Conservation (phyloP, 768 basidiomycete genomes). For the Tricholoma furcatifolium region DNA sequence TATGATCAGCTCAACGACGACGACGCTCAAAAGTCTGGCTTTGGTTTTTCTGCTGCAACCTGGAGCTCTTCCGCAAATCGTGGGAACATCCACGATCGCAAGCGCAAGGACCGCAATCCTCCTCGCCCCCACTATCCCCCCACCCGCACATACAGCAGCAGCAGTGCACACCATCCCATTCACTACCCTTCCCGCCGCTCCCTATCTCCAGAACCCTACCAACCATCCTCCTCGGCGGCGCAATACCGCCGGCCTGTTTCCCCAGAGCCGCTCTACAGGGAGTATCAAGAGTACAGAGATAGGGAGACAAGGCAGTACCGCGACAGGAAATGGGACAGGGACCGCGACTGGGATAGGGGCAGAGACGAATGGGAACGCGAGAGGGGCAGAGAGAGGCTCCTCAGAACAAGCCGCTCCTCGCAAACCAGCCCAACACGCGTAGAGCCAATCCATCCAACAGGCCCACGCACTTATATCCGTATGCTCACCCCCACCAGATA, state of each 20-base stretch:
- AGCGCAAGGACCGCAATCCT: neutral
- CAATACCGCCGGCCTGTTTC: neutral
- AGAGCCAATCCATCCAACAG: neutral
- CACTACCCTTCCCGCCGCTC: neutral
- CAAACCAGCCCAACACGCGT: slow-evolving; percentile 13
- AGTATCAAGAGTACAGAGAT: slow-evolving; percentile 6
- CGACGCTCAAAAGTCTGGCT: neutral
- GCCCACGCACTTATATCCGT: slow-evolving; percentile 1
- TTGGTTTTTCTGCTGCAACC: slow-evolving; percentile 8
- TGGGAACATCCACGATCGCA: neutral
- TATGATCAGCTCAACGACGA: neutral
- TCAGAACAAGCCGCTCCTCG: neutral
- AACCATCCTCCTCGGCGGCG: neutral
- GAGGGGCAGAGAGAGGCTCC: neutral
- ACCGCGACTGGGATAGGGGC: neutral
- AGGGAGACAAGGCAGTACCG: neutral
- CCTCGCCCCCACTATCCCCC: neutral
- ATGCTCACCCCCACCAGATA: slow-evolving; percentile 4
- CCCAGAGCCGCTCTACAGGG: neutral
- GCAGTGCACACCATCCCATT: neutral
- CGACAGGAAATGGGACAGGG: neutral
- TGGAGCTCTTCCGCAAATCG: neutral
- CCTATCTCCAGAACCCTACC: neutral
- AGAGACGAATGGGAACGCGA: neutral
- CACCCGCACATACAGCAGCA: neutral